Evolutionary conservation across 2,329 filamentous ascomycete genomes (phyloP).

Genomic region (Trichophaea hybrida): DNA sequence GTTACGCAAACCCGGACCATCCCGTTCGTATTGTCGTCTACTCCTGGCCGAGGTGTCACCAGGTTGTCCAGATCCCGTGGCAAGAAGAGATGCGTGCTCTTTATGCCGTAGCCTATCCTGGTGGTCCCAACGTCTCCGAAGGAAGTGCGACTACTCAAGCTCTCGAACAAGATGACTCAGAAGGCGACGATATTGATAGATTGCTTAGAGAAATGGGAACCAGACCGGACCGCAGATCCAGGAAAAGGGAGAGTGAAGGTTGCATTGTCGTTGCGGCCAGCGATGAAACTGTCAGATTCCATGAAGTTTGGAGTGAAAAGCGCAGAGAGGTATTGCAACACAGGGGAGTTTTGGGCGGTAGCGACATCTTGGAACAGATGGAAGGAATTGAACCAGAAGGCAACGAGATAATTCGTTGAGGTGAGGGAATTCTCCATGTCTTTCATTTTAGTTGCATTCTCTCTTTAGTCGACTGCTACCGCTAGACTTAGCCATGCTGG

Average conservation of each 20-base stretch:
- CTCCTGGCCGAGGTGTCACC: slow-evolving; percentile 80
- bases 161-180: slow-evolving; percentile 12
- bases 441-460: background rate
- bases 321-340: slow-evolving; percentile 31
- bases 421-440: background rate
- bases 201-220: background rate
- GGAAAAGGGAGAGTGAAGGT: slow-evolving; percentile 42
- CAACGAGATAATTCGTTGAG: slow-evolving; percentile 19
- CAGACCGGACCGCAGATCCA: slow-evolving; percentile 16
- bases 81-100: slow-evolving; percentile 63
- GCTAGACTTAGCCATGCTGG: background rate
- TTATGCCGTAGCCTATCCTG: slow-evolving; percentile 75
- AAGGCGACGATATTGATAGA: slow-evolving; percentile 8
- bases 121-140: slow-evolving; percentile 37
- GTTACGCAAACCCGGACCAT: slow-evolving; percentile 82
- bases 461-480: background rate
- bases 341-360: slow-evolving; percentile 60
- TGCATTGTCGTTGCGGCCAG: slow-evolving; percentile 86
- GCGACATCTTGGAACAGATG: slow-evolving; percentile 68
- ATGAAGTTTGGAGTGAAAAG: slow-evolving; percentile 71
- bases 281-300: slow-evolving; percentile 85
- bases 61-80: slow-evolving; percentile 77
- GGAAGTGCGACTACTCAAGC: slow-evolving; percentile 6
- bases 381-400: slow-evolving; percentile 66
- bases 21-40: slow-evolving; percentile 77